Evolutionary conservation across 495 filamentous ascomycete genomes (phyloP).

Genomic region (Penicillium lagena): DNA sequence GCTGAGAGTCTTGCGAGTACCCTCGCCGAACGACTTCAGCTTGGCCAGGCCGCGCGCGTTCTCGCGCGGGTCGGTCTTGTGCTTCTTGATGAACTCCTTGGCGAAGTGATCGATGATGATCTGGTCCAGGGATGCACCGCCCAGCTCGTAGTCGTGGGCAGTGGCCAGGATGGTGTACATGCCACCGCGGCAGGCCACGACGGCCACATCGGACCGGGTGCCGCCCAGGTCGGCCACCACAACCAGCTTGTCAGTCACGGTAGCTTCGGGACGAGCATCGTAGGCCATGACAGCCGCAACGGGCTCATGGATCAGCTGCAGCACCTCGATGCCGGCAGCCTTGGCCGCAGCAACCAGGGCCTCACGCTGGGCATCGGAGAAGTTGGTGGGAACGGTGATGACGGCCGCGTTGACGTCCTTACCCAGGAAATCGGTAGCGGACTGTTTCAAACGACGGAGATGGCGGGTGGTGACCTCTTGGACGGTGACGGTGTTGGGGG

Average conservation of each 20-base stretch:
- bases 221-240: constrained; percentile 93
- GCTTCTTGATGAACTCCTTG: constrained; percentile 96
- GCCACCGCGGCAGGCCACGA: constrained; percentile 83
- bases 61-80: constrained; percentile 80
- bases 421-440: constrained; percentile 86
- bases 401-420: constrained; percentile 89
- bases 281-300: constrained; percentile 86
- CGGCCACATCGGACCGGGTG: constrained; percentile 84
- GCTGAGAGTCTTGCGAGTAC: constrained; percentile 81
- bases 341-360: constrained; percentile 72
- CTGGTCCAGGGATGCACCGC: constrained; percentile 75
- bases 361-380: constrained; percentile 74
- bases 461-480: constrained; percentile 85
- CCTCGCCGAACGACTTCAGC: constrained; percentile 85
- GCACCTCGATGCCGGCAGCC: constrained; percentile 76
- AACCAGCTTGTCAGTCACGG: constrained; percentile 74
- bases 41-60: constrained; percentile 80
- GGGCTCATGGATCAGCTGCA: constrained; percentile 93
- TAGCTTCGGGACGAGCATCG: constrained; percentile 74
- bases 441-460: constrained; percentile 69
- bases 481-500: constrained; percentile 64
- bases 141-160: constrained; percentile 87
- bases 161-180: constrained; percentile 96
- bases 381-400: constrained; percentile 90
- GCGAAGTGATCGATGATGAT: constrained; percentile 92